A percentile compares a stretch with the other conserved stretches of the same genome.
Conservation (phyloP, 768 basidiomycete species). For the Tricholomella constricta region DNA sequence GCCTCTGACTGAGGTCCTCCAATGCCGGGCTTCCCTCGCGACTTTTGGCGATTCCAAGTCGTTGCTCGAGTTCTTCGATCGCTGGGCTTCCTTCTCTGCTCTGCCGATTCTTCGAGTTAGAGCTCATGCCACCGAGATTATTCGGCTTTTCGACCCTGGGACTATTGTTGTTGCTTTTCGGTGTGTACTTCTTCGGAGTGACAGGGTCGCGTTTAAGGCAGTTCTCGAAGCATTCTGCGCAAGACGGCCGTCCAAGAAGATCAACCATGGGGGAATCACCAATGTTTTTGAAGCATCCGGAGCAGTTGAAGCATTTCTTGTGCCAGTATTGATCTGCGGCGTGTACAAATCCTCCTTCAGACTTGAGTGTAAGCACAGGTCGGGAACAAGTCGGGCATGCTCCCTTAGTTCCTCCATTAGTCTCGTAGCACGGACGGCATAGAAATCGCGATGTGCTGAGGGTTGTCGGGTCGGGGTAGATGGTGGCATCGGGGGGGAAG, state of each 20-base stretch:
- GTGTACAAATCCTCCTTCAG: conserved; percentile 79
- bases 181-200: conserved; percentile 42
- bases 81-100: conserved; percentile 60
- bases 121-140: conserved; percentile 49
- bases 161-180: conserved; percentile 30
- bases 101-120: conserved; percentile 33
- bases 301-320: conserved; percentile 77
- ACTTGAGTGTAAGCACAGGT: conserved; percentile 72
- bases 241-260: conserved; percentile 78
- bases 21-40: conserved; percentile 57
- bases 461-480: conserved; percentile 74
- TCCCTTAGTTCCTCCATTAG: conserved; percentile 78
- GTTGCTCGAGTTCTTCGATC: conserved; percentile 64
- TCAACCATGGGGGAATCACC: conserved; percentile 80
- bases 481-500: conserved; percentile 83
- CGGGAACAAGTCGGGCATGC: conserved; percentile 66
- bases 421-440: conserved; percentile 71
- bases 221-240: conserved; percentile 77
- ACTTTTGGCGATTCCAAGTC: conserved; percentile 55
- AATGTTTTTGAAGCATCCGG: conserved; percentile 71
- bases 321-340: conserved; percentile 76
- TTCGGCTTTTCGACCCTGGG: conserved; percentile 31
- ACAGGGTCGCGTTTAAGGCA: conserved; percentile 61
- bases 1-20: conserved; percentile 49
- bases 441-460: conserved; percentile 55